Percentiles rank a stretch among this genome's conserved stretches.
Evolutionary conservation across 805 yeast genomes (phyloP).

Genomic region (Priceomyces fermenticarens): DNA sequence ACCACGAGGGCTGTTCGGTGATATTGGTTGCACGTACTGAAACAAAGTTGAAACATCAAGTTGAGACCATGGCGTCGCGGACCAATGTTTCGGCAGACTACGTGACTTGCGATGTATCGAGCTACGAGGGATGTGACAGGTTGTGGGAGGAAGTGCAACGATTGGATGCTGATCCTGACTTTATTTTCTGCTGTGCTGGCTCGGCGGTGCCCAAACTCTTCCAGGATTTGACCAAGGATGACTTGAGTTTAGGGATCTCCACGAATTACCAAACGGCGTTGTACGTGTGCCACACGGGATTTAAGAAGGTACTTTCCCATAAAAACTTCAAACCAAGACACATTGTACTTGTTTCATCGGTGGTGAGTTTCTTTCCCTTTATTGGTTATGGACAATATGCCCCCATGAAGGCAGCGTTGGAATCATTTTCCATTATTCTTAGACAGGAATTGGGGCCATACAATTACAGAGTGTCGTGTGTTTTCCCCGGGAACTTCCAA

Average conservation of each 20-base stretch:
- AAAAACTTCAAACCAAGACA: conserved; percentile 44
- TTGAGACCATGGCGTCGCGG: conserved; percentile 33
- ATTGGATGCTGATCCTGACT: conserved; percentile 54
- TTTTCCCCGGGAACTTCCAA: conserved; percentile 85
- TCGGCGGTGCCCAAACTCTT: conserved; percentile 77
- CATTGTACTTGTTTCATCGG: conserved; percentile 65
- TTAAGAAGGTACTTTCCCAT: conserved; percentile 34
- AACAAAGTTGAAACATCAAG: conserved; percentile 51
- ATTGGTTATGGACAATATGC: conserved; percentile 91
- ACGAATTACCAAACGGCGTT: conserved; percentile 74
- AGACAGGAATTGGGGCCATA: conserved; percentile 78
- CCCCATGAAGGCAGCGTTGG: conserved; percentile 81
- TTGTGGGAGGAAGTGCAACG: conserved; percentile 35
- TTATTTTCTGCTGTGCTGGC: conserved; percentile 85
- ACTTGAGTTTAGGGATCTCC: conserved; percentile 58
- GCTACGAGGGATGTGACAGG: conserved; percentile 46
- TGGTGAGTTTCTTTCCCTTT: conserved; percentile 78
- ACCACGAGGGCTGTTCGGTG: conserved; percentile 57
- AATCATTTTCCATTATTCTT: conserved; percentile 69
- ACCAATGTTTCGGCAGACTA: conserved; percentile 45
- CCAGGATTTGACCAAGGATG: conserved; percentile 56
- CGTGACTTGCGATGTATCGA: conserved; percentile 63
- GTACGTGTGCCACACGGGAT: conserved; percentile 64
- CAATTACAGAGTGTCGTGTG: conserved; percentile 66
- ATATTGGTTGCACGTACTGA: conserved; percentile 77